Base-by-base conservation (phyloP, 805 yeast genomes). In the Saccharomycopsis fermentans region DNA sequence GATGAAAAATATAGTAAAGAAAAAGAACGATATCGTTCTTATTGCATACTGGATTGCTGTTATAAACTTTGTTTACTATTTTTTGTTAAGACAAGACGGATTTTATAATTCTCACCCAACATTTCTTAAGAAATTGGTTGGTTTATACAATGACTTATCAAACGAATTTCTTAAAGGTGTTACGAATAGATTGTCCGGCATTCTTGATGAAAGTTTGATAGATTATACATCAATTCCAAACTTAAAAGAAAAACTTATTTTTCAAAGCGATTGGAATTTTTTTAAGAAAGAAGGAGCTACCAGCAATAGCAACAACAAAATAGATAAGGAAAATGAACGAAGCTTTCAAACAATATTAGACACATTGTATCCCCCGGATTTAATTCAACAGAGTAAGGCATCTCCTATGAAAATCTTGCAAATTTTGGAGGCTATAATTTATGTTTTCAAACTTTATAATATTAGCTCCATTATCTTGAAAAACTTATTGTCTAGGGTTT, bases 11-110 rank as follows among this genome's bases (percentile, higher is more conserved):
- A 51, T 43, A 19, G 36, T 53, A 2, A 52, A 40, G n/a, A 60
- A 58, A 52, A 54, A 57, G 40, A 59, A 57, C 32, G 92, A 87
- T 66, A 83, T 86, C 58, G 87, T 87, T 17, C 67, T 78, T 47
- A 77, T 85, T 62, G 85, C 96, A 55, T 92, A 90, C 69, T 94
- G 98, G 98, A 78, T 94, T 39, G 83, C 96, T 4, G 85, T 87
- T 27, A 68, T 87, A 52, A 87, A 87, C 60, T 83, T 87, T 63
- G 72, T 92, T 55, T 84, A 86, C 66, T 92, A 86, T 69, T 92
- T 89, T 70, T 67, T 92, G 36, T 74, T 81, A 50, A 82, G 87
- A 61, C 70, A 73, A 0, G 85, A 81, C 14, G 70, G 73, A 0
- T 77, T 85, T 56, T 83, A 81, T 68, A 65, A 69, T 24, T 73